These are phyloP conservation scores for Phlebiopsis flavidoalba DNA, from an alignment of 768 basidiomycete species.

Conservation along the genomic window DNA sequence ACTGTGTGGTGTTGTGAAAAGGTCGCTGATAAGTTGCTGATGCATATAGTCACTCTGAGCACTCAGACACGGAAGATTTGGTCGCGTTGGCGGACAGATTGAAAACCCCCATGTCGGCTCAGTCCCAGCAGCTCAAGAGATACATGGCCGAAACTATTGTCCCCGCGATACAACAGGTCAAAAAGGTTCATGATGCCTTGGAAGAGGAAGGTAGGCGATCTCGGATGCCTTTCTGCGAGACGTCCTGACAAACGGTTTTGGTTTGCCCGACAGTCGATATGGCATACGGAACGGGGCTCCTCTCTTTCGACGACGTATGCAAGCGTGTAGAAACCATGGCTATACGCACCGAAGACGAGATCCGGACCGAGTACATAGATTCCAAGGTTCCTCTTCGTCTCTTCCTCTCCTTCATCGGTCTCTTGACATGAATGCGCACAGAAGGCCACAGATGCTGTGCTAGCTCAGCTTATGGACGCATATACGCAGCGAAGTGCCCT, in stretches of 20 bases:
- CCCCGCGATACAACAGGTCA: slow-evolving; percentile 30
- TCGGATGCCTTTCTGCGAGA: neutral
- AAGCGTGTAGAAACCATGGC: slow-evolving; percentile 44
- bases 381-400: slow-evolving; percentile 34
- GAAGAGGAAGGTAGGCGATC: slow-evolving; percentile 24
- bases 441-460: slow-evolving; percentile 37
- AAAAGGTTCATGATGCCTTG: slow-evolving; percentile 30
- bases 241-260: neutral
- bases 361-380: slow-evolving; percentile 32
- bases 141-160: slow-evolving; percentile 28
- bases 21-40: neutral
- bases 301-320: slow-evolving; percentile 50
- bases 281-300: slow-evolving; percentile 34
- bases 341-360: slow-evolving; percentile 38
- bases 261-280: slow-evolving; percentile 19
- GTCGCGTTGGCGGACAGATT: slow-evolving; percentile 20
- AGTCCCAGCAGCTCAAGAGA: slow-evolving; percentile 22
- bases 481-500: slow-evolving; percentile 44
- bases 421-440: slow-evolving; percentile 19
- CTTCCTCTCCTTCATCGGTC: neutral
- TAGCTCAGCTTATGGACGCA: slow-evolving; percentile 43
- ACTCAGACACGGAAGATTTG: slow-evolving; percentile 14
- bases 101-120: slow-evolving; percentile 23
- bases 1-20: too few species aligned
- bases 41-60: neutral